phyloP scores from a whole-genome alignment of 2,329 filamentous ascomycete species.

The Cercospora zeae-maydis region DNA sequence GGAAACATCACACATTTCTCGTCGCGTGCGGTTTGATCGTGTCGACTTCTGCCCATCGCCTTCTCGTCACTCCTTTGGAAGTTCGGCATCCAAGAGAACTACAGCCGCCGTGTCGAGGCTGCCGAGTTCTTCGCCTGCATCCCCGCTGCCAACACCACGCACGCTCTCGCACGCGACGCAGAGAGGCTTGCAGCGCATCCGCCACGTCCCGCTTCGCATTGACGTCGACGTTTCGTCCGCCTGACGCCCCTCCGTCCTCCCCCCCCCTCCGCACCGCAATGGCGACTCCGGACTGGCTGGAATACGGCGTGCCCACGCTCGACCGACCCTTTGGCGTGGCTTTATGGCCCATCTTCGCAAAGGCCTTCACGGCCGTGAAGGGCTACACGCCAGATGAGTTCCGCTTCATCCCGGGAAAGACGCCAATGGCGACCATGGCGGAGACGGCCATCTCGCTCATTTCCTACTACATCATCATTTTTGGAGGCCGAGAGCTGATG shows the following conservation, averaged over 20 bases:
- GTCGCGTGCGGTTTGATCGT: neutral
- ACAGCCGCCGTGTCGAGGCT: slow-evolving; percentile 2
- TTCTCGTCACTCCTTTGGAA: neutral
- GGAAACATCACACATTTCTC: neutral
- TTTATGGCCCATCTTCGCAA: slow-evolving; percentile 92
- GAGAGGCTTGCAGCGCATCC: slow-evolving; percentile 5
- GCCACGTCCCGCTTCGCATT: neutral
- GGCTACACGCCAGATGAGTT: slow-evolving; percentile 87
- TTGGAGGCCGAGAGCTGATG: slow-evolving; percentile 90
- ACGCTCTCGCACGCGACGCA: neutral
- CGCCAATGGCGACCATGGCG: slow-evolving; percentile 85
- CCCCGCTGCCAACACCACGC: neutral
- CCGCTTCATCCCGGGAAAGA: slow-evolving; percentile 73
- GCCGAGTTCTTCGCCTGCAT: slow-evolving; percentile 1
- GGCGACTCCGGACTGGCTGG: slow-evolving; percentile 53
- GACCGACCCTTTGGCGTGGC: slow-evolving; percentile 88
- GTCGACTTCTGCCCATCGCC: neutral
- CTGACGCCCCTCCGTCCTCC: neutral
- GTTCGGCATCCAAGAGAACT: neutral
- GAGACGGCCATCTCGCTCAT: slow-evolving; percentile 76
- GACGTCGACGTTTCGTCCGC: slow-evolving; percentile 2
- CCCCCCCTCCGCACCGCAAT: slow-evolving; percentile 35
- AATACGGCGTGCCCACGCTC: slow-evolving; percentile 66
- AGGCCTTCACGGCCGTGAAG: slow-evolving; percentile 69
- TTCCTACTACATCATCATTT: slow-evolving; percentile 89